phyloP scores from a whole-genome alignment of 176 grass and related monocot genomes.

The Cocos nucifera region DNA sequence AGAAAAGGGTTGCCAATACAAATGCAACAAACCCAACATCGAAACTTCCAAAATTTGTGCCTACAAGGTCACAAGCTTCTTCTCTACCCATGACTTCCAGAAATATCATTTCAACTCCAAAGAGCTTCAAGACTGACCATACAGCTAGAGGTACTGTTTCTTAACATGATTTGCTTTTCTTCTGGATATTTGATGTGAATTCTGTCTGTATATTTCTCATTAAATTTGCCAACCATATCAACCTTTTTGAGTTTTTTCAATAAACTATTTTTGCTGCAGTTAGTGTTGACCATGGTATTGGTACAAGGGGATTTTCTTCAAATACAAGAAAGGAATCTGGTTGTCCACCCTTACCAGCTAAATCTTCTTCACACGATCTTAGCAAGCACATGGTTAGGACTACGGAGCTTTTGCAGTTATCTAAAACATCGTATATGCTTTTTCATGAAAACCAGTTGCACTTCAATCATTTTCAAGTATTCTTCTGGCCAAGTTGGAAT shows the following conservation, averaged over 20 bases:
- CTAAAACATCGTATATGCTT: too few relatives aligned
- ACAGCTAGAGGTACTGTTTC: constrained; percentile 29
- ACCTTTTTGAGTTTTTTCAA: too few relatives aligned
- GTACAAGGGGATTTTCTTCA: constrained; percentile 21
- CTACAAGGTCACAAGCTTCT: constrained; percentile 30
- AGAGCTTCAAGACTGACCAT: constrained; percentile 23
- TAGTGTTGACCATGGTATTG: constrained; percentile 16
- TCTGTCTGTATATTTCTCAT: background rate
- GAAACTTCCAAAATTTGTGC: constrained; percentile 32
- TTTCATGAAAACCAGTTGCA: too few relatives aligned
- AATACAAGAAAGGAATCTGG: constrained; percentile 24
- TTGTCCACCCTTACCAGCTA: constrained; percentile 10
- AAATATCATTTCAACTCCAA: constrained; percentile 27
- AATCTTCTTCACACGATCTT: constrained; percentile 31
- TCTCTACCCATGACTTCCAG: constrained; percentile 19
- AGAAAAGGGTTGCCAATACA: constrained; percentile 53
- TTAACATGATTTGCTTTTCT: background rate
- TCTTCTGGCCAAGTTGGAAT: too few relatives aligned
- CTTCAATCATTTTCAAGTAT: too few relatives aligned
- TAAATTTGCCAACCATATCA: too few relatives aligned
- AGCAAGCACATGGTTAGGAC: constrained; percentile 37
- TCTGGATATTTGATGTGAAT: background rate
- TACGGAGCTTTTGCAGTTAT: background rate
- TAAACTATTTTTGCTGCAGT: constrained; percentile 23
- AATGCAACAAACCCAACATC: constrained; percentile 33